Evolutionary conservation across 805 yeast species (phyloP).

Genomic region (Metschnikowia peoriensis): DNA sequence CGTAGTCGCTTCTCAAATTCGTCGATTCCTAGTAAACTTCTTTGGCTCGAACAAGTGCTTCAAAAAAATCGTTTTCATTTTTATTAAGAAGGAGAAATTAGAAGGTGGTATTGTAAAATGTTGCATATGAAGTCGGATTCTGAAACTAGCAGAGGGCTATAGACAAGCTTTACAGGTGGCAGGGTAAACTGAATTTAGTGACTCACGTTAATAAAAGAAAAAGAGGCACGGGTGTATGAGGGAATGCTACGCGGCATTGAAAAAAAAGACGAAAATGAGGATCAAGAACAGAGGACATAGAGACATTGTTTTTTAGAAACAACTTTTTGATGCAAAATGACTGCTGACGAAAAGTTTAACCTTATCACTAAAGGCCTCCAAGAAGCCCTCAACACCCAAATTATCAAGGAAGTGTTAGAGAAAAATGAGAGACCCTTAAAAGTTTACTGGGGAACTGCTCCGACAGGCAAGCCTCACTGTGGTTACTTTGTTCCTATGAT

Average conservation of each 20-base stretch:
- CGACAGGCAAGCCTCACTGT: conserved; percentile 98
- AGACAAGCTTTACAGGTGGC: not conserved
- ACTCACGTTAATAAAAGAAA: not conserved
- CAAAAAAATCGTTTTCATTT: too few relatives aligned
- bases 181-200: not conserved
- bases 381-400: conserved; percentile 86
- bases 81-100: too few relatives aligned
- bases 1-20: too few relatives aligned
- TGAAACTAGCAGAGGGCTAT: too few relatives aligned
- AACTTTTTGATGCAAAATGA: conserved; percentile 22
- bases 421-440: conserved; percentile 78
- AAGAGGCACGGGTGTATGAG: not conserved
- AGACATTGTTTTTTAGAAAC: not conserved
- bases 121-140: too few relatives aligned
- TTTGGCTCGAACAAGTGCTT: too few relatives aligned
- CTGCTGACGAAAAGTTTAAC: conserved; percentile 63
- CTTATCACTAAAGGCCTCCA: conserved; percentile 84
- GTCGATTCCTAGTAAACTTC: too few relatives aligned
- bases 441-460: conserved; percentile 99
- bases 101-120: too few relatives aligned
- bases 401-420: conserved; percentile 80
- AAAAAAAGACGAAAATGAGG: not conserved
- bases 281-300: not conserved
- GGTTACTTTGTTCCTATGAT: conserved; percentile 99
- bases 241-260: not conserved